Evolutionary conservation across 129 eudicot species (phyloP), one percentile per base, ranked within the genome.

Genomic region (Smallanthus sonchifolius): DNA sequence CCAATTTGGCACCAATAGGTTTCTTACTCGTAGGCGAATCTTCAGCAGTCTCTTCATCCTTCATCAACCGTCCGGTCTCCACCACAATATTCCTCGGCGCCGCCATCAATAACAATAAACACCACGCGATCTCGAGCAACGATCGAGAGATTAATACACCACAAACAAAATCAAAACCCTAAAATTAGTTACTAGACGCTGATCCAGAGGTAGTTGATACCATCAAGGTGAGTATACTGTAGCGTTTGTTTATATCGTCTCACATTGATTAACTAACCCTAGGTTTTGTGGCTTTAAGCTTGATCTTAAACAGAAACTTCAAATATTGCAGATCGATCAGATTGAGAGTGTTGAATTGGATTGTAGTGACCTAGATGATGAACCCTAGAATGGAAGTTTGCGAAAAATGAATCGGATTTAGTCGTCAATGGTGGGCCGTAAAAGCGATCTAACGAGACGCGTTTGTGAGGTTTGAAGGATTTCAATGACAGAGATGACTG

Each of bases 1-100:
- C 94, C 37, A 78, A n/a, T 65, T 81, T 86, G n/a, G 84, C 77
- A 36, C 87, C 83, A 11, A 69, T 72, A 17, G 80, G 77, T 69
- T 81, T 87, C 85, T 92, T 92, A 37, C 78, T 84, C 30, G 89
- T 79, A 36, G 98, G 95, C 9, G 91, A 87, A 73, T 89, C 98
- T 10, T 36, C 84, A 7, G 68, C 79, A 49, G 76, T 65, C 44
- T 80, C 86, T 39, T 83, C 89, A n/a, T 76, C 80, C 15, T 43
- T 49, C 64, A 68, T 7, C 70, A 75, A 44, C 48, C 81, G 40
- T 44, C 62, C 75, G 14, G 75, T 74, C 47, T 80, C 83, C 59
- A 73, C 75, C 37, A 79, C 81, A 66, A 84, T 30, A 55, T 74
- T 77, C 86, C 96, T 84, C 48, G 92, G 88, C 59, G 92, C 96